A percentile compares a stretch with the other conserved stretches of the same genome.
Evolutionary conservation across 768 basidiomycete species (phyloP).

Genomic region (Nidula microcarpa): DNA sequence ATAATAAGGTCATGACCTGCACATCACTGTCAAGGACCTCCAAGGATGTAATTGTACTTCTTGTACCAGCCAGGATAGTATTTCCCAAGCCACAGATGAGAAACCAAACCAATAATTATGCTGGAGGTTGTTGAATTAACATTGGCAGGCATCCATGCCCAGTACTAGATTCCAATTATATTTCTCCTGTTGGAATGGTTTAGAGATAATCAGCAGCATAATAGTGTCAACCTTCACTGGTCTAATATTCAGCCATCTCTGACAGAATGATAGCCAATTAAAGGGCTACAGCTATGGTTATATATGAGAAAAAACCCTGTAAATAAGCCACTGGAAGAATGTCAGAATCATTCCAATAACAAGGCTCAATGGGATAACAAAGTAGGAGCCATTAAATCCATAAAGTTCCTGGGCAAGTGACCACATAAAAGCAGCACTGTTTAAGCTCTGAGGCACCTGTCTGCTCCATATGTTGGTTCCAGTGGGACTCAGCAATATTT

Average conservation of each 20-base stretch:
- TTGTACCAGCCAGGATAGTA: slow-evolving; percentile 66
- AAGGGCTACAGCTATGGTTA: neutral
- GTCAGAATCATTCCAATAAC: slow-evolving; percentile 53
- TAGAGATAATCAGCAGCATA: slow-evolving; percentile 53
- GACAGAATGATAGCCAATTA: neutral
- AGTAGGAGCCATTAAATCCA: slow-evolving; percentile 49
- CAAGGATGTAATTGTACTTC: slow-evolving; percentile 63
- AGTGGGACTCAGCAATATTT: slow-evolving; percentile 42
- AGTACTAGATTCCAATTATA: slow-evolving; percentile 19
- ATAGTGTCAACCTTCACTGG: slow-evolving; percentile 45
- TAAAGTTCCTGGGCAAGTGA: slow-evolving; percentile 59
- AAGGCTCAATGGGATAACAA: slow-evolving; percentile 50
- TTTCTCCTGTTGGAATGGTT: too few relatives aligned
- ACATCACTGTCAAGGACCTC: slow-evolving; percentile 62
- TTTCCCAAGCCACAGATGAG: slow-evolving; percentile 57
- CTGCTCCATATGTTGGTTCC: slow-evolving; percentile 66
- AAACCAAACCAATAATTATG: slow-evolving; percentile 50
- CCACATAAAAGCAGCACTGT: slow-evolving; percentile 62
- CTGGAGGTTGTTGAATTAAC: slow-evolving; percentile 50
- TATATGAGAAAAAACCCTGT: slow-evolving; percentile 30
- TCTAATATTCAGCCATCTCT: slow-evolving; percentile 56
- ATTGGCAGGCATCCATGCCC: slow-evolving; percentile 44
- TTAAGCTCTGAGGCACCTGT: slow-evolving; percentile 45
- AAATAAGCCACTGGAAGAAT: slow-evolving; percentile 51
- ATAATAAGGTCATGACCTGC: slow-evolving; percentile 61